A percentile compares a stretch with the other conserved stretches of the same genome.
Evolutionary conservation across 805 yeast genomes (phyloP).

Genomic region (Blastobotrys muscicola): DNA sequence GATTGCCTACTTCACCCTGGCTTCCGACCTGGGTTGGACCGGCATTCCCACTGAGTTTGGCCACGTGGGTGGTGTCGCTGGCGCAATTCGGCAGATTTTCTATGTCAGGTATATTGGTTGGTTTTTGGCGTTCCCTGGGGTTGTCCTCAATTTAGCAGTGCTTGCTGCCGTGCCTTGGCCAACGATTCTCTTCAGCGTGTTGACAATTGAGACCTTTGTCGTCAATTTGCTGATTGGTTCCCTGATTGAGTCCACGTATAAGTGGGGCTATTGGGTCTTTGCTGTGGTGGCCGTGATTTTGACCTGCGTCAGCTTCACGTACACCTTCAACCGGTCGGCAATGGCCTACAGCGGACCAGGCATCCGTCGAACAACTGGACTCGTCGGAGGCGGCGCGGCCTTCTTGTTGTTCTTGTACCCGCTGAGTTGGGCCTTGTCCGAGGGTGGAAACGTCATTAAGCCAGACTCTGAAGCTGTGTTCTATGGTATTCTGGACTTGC

Average conservation of each 20-base stretch:
- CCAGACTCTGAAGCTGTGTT: constrained; percentile 52
- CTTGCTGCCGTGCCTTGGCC: constrained; percentile 26
- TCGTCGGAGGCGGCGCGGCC: constrained; percentile 7
- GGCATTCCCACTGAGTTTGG: constrained; percentile 38
- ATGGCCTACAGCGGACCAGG: constrained; percentile 1
- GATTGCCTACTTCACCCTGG: constrained; percentile 44
- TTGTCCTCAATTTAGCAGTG: constrained; percentile 29
- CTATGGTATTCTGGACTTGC: constrained; percentile 48
- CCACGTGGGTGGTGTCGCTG: constrained; percentile 31
- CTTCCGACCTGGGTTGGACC: constrained; percentile 51
- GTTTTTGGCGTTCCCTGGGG: constrained; percentile 46
- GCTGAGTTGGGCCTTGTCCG: constrained; percentile 44
- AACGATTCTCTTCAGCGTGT: constrained; percentile 25
- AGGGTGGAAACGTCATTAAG: constrained; percentile 54
- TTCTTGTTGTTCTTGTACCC: constrained; percentile 43
- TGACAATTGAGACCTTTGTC: constrained; percentile 39
- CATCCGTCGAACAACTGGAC: constrained; percentile 3
- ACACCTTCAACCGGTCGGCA: constrained; percentile 9
- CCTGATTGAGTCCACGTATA: constrained; percentile 45
- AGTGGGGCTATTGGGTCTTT: constrained; percentile 62
- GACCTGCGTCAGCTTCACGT: constrained; percentile 17
- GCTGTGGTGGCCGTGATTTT: constrained; percentile 36
- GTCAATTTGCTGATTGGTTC: constrained; percentile 49
- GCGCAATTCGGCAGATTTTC: constrained; percentile 41
- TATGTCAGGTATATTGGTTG: constrained; percentile 49